Percentiles rank a stretch among this genome's conserved stretches.
These are phyloP conservation scores for Beta lomatogona DNA, from an alignment of 179 eudicot genomes.

Conservation along the genomic window DNA sequence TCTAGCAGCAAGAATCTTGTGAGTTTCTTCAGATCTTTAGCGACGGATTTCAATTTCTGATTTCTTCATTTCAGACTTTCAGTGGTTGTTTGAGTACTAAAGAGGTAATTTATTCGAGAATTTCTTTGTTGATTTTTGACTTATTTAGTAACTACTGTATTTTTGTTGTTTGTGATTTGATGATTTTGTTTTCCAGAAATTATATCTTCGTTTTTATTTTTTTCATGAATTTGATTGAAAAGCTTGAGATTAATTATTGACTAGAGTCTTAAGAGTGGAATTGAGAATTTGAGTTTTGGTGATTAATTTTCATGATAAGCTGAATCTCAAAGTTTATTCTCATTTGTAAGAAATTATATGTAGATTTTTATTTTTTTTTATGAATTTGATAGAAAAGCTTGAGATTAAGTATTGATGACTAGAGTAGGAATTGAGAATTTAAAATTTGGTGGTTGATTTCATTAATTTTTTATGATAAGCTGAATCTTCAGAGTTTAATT, in stretches of 20 bases:
- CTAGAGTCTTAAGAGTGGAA: too few species aligned
- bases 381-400: too few species aligned
- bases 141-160: background rate
- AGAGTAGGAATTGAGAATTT: too few species aligned
- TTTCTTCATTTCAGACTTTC: background rate
- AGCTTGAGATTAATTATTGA: too few species aligned
- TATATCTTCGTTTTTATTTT: background rate
- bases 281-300: background rate
- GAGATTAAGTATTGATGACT: too few species aligned
- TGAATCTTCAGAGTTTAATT: background rate
- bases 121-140: background rate
- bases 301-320: background rate
- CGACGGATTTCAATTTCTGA: too few species aligned
- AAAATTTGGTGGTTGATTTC: too few species aligned
- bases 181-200: background rate
- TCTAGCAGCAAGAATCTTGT: background rate
- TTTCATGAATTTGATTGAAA: background rate
- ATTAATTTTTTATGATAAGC: too few species aligned
- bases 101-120: too few species aligned
- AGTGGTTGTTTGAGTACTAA: too few species aligned
- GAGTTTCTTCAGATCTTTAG: background rate
- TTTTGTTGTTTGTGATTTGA: background rate
- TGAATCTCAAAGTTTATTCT: background rate
- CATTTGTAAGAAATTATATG: background rate
- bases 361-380: background rate